Evolutionary conservation across 2,329 filamentous ascomycete genomes (phyloP), one percentile per base, ranked within the genome.

Genomic region (Cordyceps militaris): DNA sequence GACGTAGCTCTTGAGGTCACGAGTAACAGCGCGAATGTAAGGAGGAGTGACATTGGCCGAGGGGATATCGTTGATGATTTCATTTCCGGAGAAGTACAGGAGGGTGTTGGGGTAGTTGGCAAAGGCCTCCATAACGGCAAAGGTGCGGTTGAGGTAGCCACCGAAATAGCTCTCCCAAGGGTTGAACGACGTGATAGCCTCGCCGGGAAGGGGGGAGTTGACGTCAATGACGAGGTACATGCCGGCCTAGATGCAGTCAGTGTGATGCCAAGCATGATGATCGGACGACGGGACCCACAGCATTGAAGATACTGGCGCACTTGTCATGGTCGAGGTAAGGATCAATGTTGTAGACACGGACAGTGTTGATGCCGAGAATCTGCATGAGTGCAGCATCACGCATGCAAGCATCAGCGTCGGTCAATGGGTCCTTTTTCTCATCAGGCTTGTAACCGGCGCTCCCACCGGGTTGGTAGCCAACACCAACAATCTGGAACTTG

Each of bases 1-100:
- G 74, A 91, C 85, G 77, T 92, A 92, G 69, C 85, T 86, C 79
- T 89, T 91, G 70, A 92, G 78, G 72, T 92, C 88, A 67, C 88
- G 86, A 48, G 86, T 91, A 62, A 90, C 83, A 61, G 88, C 88
- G 72, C 84, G 80, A 63, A 86, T 77, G 70, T 89, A 92, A n/a
- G 84, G 86, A 43, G 87, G 87, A 34, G 83, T 84, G 55, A 71
- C 72, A 55, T 76, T 72, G 61, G 82, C 86, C 38, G 82, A 85
- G 46, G 77, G 69, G 52, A 82, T 76, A 63, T 86, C 76, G 70
- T 88, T 85, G 72, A 90, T 88, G 66, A 91, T 85, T 73, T 91
- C 88, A 71, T 91, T 91, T 59, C 84, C 88, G 47, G 87, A 85
- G 76, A 91, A 91, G 80, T 88, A 91, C 58, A 80, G 76, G n/a